Evolutionary conservation across 73 alveolate genomes (phyloP), one percentile per base, ranked within the genome.

Genomic region (Uronychia setigera): DNA sequence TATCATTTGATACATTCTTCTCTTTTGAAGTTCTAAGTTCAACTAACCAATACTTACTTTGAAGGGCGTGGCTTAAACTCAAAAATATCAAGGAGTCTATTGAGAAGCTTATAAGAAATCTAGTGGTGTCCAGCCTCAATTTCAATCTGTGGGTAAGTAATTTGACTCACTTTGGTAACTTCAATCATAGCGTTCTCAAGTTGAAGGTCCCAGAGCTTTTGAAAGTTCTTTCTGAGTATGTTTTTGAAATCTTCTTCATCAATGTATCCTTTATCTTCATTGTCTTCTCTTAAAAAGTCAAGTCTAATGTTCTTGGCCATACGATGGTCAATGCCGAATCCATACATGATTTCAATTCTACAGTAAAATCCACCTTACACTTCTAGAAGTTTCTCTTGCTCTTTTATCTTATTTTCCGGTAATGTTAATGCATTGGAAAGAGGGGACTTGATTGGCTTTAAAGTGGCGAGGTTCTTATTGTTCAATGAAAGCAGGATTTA

Each of bases 301-400:
- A 5, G 5, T 19, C 67, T 46, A 46, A 46, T 46, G n/a, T 11
- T 5, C 67, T 19, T 46, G n/a, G 19, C 19, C 67, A 46, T 19
- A 46, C 67, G 67, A 46, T 46, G 67, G 67, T 46, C 67, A 11
- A 46, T 46, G 67, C 67, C 67, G 67, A 46, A 19, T 46, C 67
- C 5, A 46, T 11, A 46, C 5, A 46, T 11, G 67, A 46, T 46
- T 46, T 11, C 67, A 5, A 46, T 19, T 46, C 67, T 46, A 11
- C 67, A 46, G 67, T 46, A 19, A 46, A 46, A 19, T 11, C n/a
- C 5, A 5, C 67, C 67, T 46, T 46, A 19, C 5, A 46, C 67
- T 46, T 11, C n/a, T 46, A 11, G 67, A 11, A 11, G 67, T 5
- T 46, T 46, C 67, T 46, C 5, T 19, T 46, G 67, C n/a, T 5